phyloP scores from a whole-genome alignment of 352 stramenopile genomes.

The Phytopythium kandeliae region DNA sequence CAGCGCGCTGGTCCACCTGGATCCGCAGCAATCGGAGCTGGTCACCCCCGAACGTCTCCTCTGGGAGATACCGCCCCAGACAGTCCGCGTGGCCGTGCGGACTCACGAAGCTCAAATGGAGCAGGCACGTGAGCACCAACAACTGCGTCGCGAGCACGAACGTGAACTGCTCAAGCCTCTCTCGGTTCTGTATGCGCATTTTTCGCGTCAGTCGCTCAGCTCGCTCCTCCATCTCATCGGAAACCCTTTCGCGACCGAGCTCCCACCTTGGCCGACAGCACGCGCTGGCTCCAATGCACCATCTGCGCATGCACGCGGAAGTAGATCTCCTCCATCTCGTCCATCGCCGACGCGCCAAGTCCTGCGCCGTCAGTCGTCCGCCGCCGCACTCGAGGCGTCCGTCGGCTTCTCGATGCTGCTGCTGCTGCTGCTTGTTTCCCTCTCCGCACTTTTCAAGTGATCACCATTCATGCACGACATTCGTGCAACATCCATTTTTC shows the following conservation, averaged over 20 bases:
- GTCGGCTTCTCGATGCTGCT: no score
- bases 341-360: no score
- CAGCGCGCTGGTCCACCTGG: conserved; percentile 12
- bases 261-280: conserved; percentile 38
- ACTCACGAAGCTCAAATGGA: conserved; percentile 56
- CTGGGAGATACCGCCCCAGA: conserved; percentile 23
- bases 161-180: conserved; percentile 46
- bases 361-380: no score
- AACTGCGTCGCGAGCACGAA: conserved; percentile 53
- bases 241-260: background rate
- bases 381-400: no score
- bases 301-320: conserved; percentile 70
- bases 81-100: conserved; percentile 20
- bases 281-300: conserved; percentile 32
- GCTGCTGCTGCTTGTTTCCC: no score
- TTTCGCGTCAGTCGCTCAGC: background rate
- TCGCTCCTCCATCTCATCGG: background rate
- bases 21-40: conserved; percentile 29
- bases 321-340: conserved; percentile 69
- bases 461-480: no score
- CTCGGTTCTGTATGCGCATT: conserved; percentile 27
- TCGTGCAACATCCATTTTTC: no score
- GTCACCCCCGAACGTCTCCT: conserved; percentile 7
- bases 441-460: no score
- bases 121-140: conserved; percentile 35